Percentiles rank a stretch among this genome's conserved stretches.
Evolutionary conservation across 1,284 basidiomycete species (phyloP).

Genomic region (Coniophora puteana): DNA sequence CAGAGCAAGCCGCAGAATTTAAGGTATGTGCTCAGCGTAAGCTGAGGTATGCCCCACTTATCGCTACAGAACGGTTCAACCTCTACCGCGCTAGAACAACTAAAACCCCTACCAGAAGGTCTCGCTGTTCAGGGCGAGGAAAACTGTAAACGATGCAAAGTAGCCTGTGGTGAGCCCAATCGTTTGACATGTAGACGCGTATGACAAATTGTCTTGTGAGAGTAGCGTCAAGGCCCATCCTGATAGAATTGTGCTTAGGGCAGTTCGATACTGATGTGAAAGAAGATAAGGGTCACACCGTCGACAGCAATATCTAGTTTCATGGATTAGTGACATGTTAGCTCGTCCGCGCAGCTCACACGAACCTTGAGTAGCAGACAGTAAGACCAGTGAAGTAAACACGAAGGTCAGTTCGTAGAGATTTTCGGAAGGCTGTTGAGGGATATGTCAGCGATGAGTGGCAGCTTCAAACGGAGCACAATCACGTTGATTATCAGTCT

Average conservation of each 20-base stretch:
- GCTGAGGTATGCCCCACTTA: conserved; percentile 85
- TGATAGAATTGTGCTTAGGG: conserved; percentile 22
- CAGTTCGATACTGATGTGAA: background rate
- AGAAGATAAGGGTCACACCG: conserved; percentile 40
- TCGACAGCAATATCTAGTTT: conserved; percentile 92
- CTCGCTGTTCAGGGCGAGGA: conserved; percentile 94
- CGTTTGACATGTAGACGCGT: conserved; percentile 97
- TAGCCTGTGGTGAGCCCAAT: conserved; percentile 96
- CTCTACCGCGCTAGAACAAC: too few relatives aligned
- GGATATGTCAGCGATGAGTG: too few relatives aligned
- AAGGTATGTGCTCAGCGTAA: conserved; percentile 82
- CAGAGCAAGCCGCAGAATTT: conserved; percentile 86
- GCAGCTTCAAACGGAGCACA: conserved; percentile 24
- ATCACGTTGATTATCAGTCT: conserved; percentile 81
- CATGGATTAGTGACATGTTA: conserved; percentile 8
- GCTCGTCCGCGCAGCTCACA: conserved; percentile 6
- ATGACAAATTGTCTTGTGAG: conserved; percentile 93
- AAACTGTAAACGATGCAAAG: conserved; percentile 96
- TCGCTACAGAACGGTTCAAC: conserved; percentile 32
- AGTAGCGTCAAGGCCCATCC: conserved; percentile 97
- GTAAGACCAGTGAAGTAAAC: conserved; percentile 89
- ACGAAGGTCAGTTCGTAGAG: conserved; percentile 79
- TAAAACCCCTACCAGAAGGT: conserved; percentile 73
- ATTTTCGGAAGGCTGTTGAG: conserved; percentile 72
- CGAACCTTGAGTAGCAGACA: conserved; percentile 95